These are phyloP conservation scores for Syzygium grande DNA, from an alignment of 345 rosid species.

Conservation along the genomic window DNA sequence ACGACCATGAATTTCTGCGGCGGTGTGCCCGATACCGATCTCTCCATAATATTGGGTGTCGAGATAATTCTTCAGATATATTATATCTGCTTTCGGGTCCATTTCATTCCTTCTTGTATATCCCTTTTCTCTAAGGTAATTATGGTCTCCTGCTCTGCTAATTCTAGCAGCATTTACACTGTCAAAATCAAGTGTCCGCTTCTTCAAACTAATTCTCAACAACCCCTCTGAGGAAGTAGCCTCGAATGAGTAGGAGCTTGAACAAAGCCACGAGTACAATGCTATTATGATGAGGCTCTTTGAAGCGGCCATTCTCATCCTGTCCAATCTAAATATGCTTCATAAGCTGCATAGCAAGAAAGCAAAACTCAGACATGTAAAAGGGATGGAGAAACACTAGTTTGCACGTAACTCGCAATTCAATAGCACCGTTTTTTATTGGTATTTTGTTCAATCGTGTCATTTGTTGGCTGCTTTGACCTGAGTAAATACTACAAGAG, in stretches of 20 bases:
- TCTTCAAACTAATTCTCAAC: constrained; percentile 35
- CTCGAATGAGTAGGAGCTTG: constrained; percentile 8
- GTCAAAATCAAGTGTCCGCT: constrained; percentile 22
- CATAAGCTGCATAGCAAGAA: not conserved
- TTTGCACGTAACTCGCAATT: not conserved
- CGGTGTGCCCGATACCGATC: constrained; percentile 58
- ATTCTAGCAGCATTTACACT: constrained; percentile 24
- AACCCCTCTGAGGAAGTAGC: constrained; percentile 17
- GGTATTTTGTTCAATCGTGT: not conserved
- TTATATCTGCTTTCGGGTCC: constrained; percentile 7
- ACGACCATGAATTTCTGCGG: constrained; percentile 45
- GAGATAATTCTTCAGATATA: constrained; percentile 48
- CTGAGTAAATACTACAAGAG: not conserved
- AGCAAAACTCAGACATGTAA: not conserved
- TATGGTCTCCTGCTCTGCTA: not conserved
- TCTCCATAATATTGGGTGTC: constrained; percentile 59
- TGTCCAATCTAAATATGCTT: constrained; percentile 7
- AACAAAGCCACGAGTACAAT: constrained; percentile 17
- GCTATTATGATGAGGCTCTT: constrained; percentile 6
- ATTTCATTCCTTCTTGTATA: not conserved
- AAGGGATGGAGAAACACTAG: not conserved
- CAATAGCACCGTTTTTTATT: not conserved
- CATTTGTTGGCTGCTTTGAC: not conserved
- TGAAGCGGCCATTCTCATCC: not conserved
- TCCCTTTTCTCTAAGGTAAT: not conserved